These are phyloP conservation scores for Pseudisothecium myosuroides DNA, from an alignment of 225 moss, liverwort and hornwort species.

Conservation along the genomic window DNA sequence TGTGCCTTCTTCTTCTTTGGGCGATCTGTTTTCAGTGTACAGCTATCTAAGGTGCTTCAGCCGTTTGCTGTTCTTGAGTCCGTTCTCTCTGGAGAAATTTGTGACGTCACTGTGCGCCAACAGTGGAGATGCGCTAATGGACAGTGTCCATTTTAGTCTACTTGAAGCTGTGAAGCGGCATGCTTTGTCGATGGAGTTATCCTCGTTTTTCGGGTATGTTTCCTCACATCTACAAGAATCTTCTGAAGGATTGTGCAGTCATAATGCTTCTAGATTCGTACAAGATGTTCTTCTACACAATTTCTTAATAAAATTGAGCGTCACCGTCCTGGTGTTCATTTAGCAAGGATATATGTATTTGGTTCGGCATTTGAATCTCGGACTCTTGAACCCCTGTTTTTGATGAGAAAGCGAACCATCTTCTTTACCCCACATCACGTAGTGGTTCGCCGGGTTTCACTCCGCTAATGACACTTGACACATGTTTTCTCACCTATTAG, in stretches of 20 bases:
- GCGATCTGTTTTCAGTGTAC: constrained; percentile 80
- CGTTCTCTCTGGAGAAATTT: constrained; percentile 80
- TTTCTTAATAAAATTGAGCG: not conserved
- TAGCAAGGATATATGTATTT: not conserved
- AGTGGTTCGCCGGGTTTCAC: not conserved
- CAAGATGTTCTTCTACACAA: not conserved
- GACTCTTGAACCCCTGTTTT: not conserved
- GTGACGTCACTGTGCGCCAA: constrained; percentile 49
- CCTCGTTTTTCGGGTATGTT: constrained; percentile 37
- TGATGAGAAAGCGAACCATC: not conserved
- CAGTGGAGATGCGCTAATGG: constrained; percentile 49
- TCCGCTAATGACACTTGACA: not conserved
- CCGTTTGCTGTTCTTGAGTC: constrained; percentile 79
- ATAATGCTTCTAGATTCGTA: not conserved
- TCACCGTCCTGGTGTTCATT: not conserved
- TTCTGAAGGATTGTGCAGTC: not conserved
- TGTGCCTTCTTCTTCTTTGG: constrained; percentile 35
- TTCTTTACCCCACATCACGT: not conserved
- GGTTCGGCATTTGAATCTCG: not conserved
- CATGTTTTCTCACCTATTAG: not conserved
- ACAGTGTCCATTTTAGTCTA: constrained; percentile 65
- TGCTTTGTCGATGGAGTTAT: constrained; percentile 13
- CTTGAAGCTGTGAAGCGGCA: constrained; percentile 84
- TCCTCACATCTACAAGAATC: not conserved
- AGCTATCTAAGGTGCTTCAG: constrained; percentile 92